Evolutionary conservation across 108 stramenopile genomes (phyloP).

Genomic region (Pseudonitzschia multiseries): DNA sequence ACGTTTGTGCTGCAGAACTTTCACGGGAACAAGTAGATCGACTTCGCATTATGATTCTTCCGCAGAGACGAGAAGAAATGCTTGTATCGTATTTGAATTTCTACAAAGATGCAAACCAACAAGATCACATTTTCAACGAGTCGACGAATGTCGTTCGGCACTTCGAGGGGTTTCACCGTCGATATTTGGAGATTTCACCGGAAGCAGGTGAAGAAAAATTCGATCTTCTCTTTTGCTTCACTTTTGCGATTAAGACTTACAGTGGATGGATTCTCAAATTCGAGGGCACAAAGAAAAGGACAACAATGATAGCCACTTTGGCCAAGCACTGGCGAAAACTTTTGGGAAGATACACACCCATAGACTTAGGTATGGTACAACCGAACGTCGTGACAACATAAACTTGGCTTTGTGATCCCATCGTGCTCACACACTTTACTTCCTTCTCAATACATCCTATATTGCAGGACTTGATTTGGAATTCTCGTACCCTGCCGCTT

Average conservation of each 20-base stretch:
- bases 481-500: slow-evolving; percentile 19
- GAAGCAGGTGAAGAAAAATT: slow-evolving; percentile 2
- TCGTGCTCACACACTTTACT: not conserved
- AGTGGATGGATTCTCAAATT: slow-evolving; percentile 23
- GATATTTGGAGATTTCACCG: slow-evolving; percentile 4
- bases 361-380: slow-evolving; percentile 2
- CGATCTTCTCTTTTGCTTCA: slow-evolving; percentile 20
- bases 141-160: slow-evolving; percentile 14
- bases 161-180: slow-evolving; percentile 16
- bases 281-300: slow-evolving; percentile 8
- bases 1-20: slow-evolving; percentile 17
- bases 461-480: slow-evolving; percentile 20
- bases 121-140: slow-evolving; percentile 9
- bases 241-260: slow-evolving; percentile 21
- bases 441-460: not conserved
- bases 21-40: slow-evolving; percentile 20
- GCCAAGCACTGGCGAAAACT: slow-evolving; percentile 25
- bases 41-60: slow-evolving; percentile 20
- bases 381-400: not conserved
- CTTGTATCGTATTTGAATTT: slow-evolving; percentile 16
- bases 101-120: slow-evolving; percentile 15
- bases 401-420: not conserved
- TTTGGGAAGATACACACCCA: not conserved
- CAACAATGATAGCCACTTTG: slow-evolving; percentile 12
- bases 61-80: slow-evolving; percentile 12